Percentiles rank a stretch among this genome's conserved stretches.
These are phyloP conservation scores for Stemphylium beticola DNA, from an alignment of 2,329 filamentous ascomycete species.

Conservation along the genomic window DNA sequence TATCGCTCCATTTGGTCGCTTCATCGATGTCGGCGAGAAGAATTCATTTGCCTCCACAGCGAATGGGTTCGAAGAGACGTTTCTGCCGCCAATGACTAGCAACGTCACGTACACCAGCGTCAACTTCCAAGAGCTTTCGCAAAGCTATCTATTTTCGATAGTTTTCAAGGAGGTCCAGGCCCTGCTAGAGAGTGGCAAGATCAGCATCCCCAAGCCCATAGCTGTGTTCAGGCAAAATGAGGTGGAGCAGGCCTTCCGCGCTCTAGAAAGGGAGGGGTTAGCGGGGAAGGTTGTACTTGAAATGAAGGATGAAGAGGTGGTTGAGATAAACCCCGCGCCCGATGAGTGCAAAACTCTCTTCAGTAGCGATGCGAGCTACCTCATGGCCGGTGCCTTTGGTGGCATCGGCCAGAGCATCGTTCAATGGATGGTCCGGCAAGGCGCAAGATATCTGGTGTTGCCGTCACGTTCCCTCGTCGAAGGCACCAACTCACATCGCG, in stretches of 20 bases:
- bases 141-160: not conserved
- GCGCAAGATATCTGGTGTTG: slow-evolving; percentile 29
- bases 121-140: slow-evolving; percentile 10
- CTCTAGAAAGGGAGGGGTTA: slow-evolving; percentile 15
- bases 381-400: slow-evolving; percentile 33
- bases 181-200: not conserved
- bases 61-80: slow-evolving; percentile 4
- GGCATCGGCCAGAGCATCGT: slow-evolving; percentile 32
- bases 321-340: slow-evolving; percentile 8
- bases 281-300: slow-evolving; percentile 12
- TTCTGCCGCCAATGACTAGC: not conserved
- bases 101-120: slow-evolving; percentile 8
- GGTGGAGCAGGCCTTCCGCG: slow-evolving; percentile 23
- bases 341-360: slow-evolving; percentile 9
- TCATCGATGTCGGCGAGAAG: slow-evolving; percentile 29
- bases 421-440: slow-evolving; percentile 25
- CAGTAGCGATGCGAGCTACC: slow-evolving; percentile 23
- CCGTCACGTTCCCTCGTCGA: slow-evolving; percentile 19
- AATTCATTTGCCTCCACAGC: slow-evolving; percentile 6
- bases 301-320: slow-evolving; percentile 11
- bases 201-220: not conserved
- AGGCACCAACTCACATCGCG: slow-evolving; percentile 7
- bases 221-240: slow-evolving; percentile 16
- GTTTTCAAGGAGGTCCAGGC: slow-evolving; percentile 4
- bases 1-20: slow-evolving; percentile 40